Conservation (phyloP, 202 grass and related monocot genomes). For the Panicum hallii region DNA sequence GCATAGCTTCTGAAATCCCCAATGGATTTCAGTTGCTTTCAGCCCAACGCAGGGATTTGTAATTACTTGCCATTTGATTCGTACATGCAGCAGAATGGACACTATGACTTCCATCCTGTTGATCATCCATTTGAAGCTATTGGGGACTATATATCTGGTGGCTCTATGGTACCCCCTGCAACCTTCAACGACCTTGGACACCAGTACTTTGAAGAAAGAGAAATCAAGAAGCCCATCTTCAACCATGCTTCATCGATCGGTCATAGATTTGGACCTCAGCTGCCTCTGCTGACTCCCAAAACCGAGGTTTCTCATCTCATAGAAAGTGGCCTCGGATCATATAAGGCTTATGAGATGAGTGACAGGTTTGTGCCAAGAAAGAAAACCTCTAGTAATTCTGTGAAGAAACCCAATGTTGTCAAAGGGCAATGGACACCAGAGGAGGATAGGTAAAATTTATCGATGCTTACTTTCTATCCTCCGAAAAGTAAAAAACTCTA, state of each 20-base stretch:
- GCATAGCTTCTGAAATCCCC: slow-evolving; percentile 28
- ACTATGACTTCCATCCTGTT: slow-evolving; percentile 15
- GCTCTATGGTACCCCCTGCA: slow-evolving; percentile 20
- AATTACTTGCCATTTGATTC: slow-evolving; percentile 46
- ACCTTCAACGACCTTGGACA: slow-evolving; percentile 25
- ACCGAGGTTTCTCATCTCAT: slow-evolving; percentile 35
- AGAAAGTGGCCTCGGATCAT: slow-evolving; percentile 25
- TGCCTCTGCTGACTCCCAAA: slow-evolving; percentile 48
- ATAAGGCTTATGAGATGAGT: slow-evolving; percentile 39
- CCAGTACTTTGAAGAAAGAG: slow-evolving; percentile 22
- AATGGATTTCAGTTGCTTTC: slow-evolving; percentile 62
- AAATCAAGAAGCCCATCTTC: neutral
- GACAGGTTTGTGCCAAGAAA: slow-evolving; percentile 42
- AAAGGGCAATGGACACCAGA: slow-evolving; percentile 93
- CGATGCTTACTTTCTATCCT: neutral
- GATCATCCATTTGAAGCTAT: slow-evolving; percentile 36
- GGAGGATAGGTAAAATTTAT: slow-evolving; percentile 73
- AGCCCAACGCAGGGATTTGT: slow-evolving; percentile 35
- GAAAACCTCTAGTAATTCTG: slow-evolving; percentile 37
- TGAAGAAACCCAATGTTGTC: slow-evolving; percentile 73
- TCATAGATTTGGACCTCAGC: slow-evolving; percentile 5
- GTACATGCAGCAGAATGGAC: slow-evolving; percentile 36
- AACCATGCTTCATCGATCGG: neutral
- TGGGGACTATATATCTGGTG: neutral
- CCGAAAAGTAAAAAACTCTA: neutral